Evolutionary conservation across 2,329 filamentous ascomycete genomes (phyloP).

Genomic region (Apiospora sp.): DNA sequence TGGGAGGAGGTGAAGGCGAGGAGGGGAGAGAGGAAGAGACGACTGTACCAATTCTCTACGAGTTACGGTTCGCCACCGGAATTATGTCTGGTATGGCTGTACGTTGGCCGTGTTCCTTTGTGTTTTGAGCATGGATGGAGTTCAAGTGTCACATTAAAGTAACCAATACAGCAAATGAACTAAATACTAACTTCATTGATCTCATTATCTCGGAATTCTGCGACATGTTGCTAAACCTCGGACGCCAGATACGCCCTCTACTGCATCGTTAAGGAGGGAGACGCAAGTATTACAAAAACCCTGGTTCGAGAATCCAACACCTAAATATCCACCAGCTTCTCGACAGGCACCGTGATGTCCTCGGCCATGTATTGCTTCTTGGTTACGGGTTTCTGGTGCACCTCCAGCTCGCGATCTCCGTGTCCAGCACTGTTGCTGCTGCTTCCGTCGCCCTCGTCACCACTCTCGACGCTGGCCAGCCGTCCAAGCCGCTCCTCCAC

Average conservation of each 20-base stretch:
- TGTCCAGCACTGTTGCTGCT: not conserved
- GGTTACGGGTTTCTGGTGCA: not conserved
- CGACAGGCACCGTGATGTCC: not conserved
- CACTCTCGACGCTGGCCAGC: not conserved
- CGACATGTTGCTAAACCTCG: not conserved
- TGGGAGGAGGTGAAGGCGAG: not conserved
- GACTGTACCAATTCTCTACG: constrained; percentile 31
- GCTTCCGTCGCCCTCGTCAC: not conserved
- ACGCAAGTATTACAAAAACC: not conserved
- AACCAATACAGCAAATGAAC: constrained; percentile 22
- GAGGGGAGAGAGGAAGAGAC: not conserved
- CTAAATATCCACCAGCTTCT: constrained; percentile 2
- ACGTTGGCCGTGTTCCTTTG: constrained; percentile 29
- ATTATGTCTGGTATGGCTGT: constrained; percentile 28
- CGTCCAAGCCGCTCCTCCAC: not conserved
- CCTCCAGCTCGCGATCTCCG: not conserved
- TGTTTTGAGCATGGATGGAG: constrained; percentile 28
- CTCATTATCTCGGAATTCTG: not conserved
- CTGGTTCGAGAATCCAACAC: not conserved
- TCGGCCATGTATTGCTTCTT: not conserved
- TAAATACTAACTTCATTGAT: constrained; percentile 16
- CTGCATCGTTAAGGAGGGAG: not conserved
- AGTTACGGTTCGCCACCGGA: constrained; percentile 29
- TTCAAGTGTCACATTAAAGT: constrained; percentile 26
- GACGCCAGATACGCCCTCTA: not conserved